Percentiles rank a stretch among this genome's conserved stretches.
phyloP scores from a whole-genome alignment of 2,329 filamentous ascomycete species.

The Fusarium vanettenii region DNA sequence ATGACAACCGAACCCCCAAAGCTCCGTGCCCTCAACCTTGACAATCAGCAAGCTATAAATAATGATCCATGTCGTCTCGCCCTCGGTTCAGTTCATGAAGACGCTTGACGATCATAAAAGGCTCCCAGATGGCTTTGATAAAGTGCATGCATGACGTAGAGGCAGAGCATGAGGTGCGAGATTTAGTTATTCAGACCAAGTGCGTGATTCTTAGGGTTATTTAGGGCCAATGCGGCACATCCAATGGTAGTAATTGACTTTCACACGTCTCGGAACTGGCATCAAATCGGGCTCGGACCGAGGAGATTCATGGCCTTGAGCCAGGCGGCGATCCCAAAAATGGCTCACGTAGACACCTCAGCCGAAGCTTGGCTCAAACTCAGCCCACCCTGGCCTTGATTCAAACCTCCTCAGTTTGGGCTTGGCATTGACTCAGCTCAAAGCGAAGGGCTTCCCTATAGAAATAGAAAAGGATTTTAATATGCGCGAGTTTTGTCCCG shows the following conservation, averaged over 20 bases:
- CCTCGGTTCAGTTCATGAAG: neutral
- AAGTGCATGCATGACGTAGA: neutral
- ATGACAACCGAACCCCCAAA: neutral
- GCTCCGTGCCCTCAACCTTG: neutral
- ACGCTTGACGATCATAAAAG: neutral
- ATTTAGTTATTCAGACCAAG: neutral
- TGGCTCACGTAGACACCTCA: neutral
- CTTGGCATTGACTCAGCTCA: neutral
- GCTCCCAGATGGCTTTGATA: neutral
- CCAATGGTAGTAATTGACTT: neutral
- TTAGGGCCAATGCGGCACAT: neutral
- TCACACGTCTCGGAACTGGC: neutral
- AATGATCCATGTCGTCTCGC: neutral
- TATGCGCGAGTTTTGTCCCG: neutral
- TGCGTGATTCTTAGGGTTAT: neutral
- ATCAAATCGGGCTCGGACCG: neutral
- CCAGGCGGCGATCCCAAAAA: neutral
- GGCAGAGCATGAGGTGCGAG: neutral
- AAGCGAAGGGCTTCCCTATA: neutral
- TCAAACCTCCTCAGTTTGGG: neutral
- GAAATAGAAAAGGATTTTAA: neutral
- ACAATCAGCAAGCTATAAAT: neutral
- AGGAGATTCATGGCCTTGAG: neutral
- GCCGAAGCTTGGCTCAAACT: neutral
- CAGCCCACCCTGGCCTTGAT: neutral